Conservation (phyloP, 2,329 filamentous ascomycete genomes). For the Ceratocystis diversiconidia region DNA sequence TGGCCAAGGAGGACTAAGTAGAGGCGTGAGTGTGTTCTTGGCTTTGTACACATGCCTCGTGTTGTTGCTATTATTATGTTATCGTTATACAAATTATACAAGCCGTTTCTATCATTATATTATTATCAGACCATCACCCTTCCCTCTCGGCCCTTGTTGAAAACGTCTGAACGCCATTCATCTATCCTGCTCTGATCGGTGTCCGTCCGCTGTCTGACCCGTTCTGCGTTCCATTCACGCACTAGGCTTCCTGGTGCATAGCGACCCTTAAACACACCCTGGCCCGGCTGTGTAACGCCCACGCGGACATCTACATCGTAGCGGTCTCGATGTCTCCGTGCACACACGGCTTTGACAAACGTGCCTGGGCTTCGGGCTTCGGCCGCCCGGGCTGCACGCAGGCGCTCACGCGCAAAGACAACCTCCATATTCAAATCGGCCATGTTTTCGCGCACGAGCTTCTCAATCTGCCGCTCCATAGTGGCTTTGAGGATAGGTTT, state of each 20-base stretch:
- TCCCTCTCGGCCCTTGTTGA: neutral
- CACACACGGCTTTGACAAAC: slow-evolving; percentile 71
- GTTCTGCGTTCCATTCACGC: slow-evolving; percentile 80
- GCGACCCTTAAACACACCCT: slow-evolving; percentile 59
- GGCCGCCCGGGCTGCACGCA: slow-evolving; percentile 72
- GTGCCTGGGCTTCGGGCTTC: slow-evolving; percentile 26
- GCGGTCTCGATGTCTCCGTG: slow-evolving; percentile 67
- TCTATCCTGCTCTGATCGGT: slow-evolving; percentile 58
- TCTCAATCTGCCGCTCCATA: slow-evolving; percentile 64
- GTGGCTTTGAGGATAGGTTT: slow-evolving; percentile 66
- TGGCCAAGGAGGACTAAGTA: slow-evolving; percentile 26
- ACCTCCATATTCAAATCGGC: slow-evolving; percentile 71
- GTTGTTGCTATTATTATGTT: neutral
- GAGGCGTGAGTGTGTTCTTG: neutral
- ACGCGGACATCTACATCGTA: slow-evolving; percentile 61
- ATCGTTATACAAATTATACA: neutral
- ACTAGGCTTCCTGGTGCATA: slow-evolving; percentile 85
- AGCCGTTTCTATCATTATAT: neutral
- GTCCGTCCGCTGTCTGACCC: slow-evolving; percentile 50
- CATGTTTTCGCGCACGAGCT: slow-evolving; percentile 54
- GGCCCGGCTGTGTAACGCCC: slow-evolving; percentile 30
- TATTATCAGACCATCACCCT: neutral
- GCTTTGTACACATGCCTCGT: neutral
- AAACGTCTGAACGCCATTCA: slow-evolving; percentile 51
- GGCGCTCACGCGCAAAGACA: slow-evolving; percentile 69